Conservation (phyloP, 257 asterid genomes). For the Plantago major region DNA sequence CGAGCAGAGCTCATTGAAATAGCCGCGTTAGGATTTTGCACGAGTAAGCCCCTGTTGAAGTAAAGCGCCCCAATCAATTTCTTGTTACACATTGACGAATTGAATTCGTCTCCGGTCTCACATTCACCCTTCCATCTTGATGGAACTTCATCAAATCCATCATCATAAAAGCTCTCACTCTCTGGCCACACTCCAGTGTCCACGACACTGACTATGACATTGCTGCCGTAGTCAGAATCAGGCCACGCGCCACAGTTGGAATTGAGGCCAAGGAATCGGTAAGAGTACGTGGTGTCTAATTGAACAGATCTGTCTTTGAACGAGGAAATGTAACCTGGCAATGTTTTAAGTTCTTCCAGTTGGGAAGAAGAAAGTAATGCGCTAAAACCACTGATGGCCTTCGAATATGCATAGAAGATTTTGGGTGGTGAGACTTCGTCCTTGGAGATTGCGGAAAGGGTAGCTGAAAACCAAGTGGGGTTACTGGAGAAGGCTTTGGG, state of each 20-base stretch:
- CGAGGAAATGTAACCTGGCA: slow-evolving; percentile 36
- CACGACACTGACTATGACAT: slow-evolving; percentile 41
- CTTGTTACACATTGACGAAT: slow-evolving; percentile 40
- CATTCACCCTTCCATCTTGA: slow-evolving; percentile 49
- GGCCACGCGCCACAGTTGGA: slow-evolving; percentile 39
- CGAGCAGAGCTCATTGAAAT: slow-evolving; percentile 40
- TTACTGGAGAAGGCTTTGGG: slow-evolving; percentile 39
- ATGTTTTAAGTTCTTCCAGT: slow-evolving; percentile 7
- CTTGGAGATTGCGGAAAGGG: slow-evolving; percentile 27
- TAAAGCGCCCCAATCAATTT: slow-evolving; percentile 43
- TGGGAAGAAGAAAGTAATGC: slow-evolving; percentile 37
- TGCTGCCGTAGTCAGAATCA: slow-evolving; percentile 35
- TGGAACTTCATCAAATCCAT: slow-evolving; percentile 37
- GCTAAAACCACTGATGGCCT: slow-evolving; percentile 49
- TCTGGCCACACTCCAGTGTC: slow-evolving; percentile 56
- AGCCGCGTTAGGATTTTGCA: slow-evolving; percentile 32
- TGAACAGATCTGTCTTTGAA: slow-evolving; percentile 27
- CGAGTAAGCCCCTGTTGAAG: slow-evolving; percentile 40
- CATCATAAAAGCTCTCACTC: slow-evolving; percentile 37
- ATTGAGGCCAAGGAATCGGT: slow-evolving; percentile 39
- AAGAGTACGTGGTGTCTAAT: slow-evolving; percentile 44
- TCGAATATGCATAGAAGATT: slow-evolving; percentile 38
- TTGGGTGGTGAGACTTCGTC: slow-evolving; percentile 17
- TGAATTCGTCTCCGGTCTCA: slow-evolving; percentile 40
- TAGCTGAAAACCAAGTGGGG: slow-evolving; percentile 34